phyloP scores from a whole-genome alignment of 2,329 filamentous ascomycete species.

The Cercospora citrullina region DNA sequence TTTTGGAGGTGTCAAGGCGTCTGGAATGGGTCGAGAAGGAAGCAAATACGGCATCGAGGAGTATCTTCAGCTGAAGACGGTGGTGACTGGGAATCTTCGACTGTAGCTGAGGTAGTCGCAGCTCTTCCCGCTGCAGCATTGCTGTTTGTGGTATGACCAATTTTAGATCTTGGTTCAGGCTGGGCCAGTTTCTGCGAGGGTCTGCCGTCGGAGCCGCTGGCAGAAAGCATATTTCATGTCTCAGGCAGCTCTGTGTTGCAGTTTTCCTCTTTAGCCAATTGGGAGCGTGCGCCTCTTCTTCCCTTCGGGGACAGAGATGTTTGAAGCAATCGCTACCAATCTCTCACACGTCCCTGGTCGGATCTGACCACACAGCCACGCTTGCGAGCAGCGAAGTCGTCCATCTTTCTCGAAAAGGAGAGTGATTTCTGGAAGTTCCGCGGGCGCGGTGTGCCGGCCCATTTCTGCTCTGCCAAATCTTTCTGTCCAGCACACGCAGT shows the following conservation, averaged over 20 bases:
- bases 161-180: not conserved
- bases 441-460: not conserved
- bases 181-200: not conserved
- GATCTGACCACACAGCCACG: too few species aligned
- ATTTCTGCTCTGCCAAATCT: not conserved
- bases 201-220: not conserved
- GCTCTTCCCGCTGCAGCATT: not conserved
- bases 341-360: too few species aligned
- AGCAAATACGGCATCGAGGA: slow-evolving; percentile 53
- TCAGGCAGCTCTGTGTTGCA: not conserved
- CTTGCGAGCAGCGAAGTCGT: too few species aligned
- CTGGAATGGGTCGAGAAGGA: slow-evolving; percentile 54
- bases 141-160: not conserved
- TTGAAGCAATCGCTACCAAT: too few species aligned
- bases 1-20: slow-evolving; percentile 52
- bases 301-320: too few species aligned
- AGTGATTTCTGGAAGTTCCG: not conserved
- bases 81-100: slow-evolving; percentile 11
- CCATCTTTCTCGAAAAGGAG: not conserved
- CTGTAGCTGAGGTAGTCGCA: not conserved
- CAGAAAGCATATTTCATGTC: not conserved
- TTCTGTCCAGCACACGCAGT: not conserved
- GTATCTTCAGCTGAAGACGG: slow-evolving; percentile 50
- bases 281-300: not conserved
- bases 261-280: not conserved